Conservation (phyloP, 2,329 filamentous ascomycete genomes). For the Verticillium nonalfalfae region DNA sequence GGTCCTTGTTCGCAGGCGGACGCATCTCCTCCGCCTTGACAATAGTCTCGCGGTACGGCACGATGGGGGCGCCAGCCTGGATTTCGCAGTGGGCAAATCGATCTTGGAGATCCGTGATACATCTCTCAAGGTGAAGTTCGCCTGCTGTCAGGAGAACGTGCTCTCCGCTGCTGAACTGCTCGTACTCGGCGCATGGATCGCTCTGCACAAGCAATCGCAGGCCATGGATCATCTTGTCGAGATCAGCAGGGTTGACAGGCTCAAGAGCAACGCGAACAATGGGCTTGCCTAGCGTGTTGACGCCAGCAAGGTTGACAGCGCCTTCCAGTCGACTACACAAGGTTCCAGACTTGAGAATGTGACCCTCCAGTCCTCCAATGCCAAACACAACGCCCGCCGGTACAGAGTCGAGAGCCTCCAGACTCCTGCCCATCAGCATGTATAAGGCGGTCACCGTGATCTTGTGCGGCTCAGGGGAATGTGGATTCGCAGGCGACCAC, state of each 20-base stretch:
- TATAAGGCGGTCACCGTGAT: constrained; percentile 85
- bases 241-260: constrained; percentile 79
- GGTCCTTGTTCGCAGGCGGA: constrained; percentile 74
- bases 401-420: constrained; percentile 77
- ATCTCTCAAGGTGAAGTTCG: constrained; percentile 89
- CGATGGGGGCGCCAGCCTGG: constrained; percentile 87
- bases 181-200: constrained; percentile 93
- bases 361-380: constrained; percentile 84
- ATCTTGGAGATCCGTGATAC: constrained; percentile 86
- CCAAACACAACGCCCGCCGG: constrained; percentile 94
- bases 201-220: constrained; percentile 84
- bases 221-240: constrained; percentile 92
- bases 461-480: constrained; percentile 69
- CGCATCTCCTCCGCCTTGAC: constrained; percentile 88
- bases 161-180: constrained; percentile 86
- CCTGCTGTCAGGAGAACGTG: constrained; percentile 93
- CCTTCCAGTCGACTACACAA: constrained; percentile 83
- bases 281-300: constrained; percentile 72
- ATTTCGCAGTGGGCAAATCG: constrained; percentile 92
- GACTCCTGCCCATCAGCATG: constrained; percentile 86
- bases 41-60: constrained; percentile 92
- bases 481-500: constrained; percentile 75
- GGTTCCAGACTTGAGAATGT: constrained; percentile 93
- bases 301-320: constrained; percentile 82
- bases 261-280: constrained; percentile 97